Evolutionary conservation across 345 rosid genomes (phyloP).

Genomic region (Arabidopsis arenosa): DNA sequence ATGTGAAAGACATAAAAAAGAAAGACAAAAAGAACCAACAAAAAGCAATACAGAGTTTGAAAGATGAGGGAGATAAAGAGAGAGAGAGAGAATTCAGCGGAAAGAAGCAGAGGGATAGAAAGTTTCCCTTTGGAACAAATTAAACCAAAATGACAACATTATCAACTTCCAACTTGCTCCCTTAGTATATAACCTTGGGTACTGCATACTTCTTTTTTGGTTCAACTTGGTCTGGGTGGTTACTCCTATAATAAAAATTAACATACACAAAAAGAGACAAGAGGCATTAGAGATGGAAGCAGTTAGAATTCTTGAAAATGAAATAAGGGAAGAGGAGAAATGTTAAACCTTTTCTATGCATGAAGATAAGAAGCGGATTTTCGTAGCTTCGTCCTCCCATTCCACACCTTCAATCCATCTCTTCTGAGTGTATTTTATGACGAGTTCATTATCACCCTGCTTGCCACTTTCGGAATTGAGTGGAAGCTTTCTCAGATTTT

Average conservation of each 20-base stretch:
- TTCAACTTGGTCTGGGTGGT: too few species aligned
- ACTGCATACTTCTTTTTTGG: too few species aligned
- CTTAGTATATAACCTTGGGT: not conserved
- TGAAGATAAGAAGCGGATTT: slow-evolving; percentile 9
- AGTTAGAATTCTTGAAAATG: not conserved
- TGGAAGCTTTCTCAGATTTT: slow-evolving; percentile 29
- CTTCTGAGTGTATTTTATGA: fast-evolving
- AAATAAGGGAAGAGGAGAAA: not conserved
- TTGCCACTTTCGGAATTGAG: slow-evolving; percentile 2
- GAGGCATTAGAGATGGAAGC: not conserved
- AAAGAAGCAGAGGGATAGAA: too few species aligned
- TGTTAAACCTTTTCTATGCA: not conserved
- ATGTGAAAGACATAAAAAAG: too few species aligned
- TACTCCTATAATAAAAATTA: not conserved
- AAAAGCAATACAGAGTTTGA: too few species aligned
- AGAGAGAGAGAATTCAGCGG: not conserved
- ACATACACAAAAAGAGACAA: not conserved
- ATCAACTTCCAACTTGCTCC: not conserved
- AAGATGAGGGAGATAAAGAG: too few species aligned
- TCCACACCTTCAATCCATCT: not conserved
- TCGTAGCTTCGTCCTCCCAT: slow-evolving; percentile 32
- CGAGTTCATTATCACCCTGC: not conserved
- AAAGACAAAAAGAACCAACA: too few species aligned
- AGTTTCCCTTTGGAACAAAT: not conserved
- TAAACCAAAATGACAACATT: not conserved